Conservation (phyloP, 192 early-diverging fungal species). For the Physocladia obscura region DNA sequence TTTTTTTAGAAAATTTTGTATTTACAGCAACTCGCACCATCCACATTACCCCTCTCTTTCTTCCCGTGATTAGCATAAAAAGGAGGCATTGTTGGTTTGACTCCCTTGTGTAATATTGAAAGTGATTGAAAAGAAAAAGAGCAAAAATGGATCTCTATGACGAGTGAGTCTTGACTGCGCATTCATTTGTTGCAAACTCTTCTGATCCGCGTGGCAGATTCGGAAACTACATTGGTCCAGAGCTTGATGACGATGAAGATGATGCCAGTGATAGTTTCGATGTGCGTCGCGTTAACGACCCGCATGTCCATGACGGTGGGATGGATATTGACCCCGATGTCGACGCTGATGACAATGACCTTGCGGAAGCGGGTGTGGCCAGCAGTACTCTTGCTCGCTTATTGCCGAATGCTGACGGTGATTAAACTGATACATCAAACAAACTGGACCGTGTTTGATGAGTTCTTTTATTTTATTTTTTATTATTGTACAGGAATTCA, state of each 20-base stretch:
- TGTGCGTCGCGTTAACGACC: not conserved
- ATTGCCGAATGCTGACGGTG: not conserved
- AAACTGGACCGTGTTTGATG: too few species aligned
- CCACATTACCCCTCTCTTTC: too few species aligned
- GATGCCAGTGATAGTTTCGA: not conserved
- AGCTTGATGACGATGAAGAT: slow-evolving; percentile 69
- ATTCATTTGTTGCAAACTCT: not conserved
- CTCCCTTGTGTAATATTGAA: not conserved
- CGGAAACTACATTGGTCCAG: slow-evolving; percentile 98
- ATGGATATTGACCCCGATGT: slow-evolving; percentile 38
- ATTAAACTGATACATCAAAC: too few species aligned
- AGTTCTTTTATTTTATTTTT: not conserved
- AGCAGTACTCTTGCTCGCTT: slow-evolving; percentile 19
- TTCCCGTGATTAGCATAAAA: too few species aligned
- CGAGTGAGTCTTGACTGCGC: slow-evolving; percentile 12
- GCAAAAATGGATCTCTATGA: slow-evolving; percentile 36
- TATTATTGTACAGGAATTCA: slow-evolving; percentile 30
- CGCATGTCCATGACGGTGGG: slow-evolving; percentile 10
- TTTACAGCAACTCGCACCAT: too few species aligned
- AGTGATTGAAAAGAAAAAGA: not conserved
- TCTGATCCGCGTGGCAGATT: slow-evolving; percentile 8
- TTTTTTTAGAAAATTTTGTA: too few species aligned
- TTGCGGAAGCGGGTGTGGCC: slow-evolving; percentile 33
- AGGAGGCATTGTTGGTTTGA: too few species aligned
- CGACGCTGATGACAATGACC: slow-evolving; percentile 49